Evolutionary conservation across 805 yeast genomes (phyloP), one percentile per base, ranked within the genome.

Genomic region (Jamesozyma gamospora): DNA sequence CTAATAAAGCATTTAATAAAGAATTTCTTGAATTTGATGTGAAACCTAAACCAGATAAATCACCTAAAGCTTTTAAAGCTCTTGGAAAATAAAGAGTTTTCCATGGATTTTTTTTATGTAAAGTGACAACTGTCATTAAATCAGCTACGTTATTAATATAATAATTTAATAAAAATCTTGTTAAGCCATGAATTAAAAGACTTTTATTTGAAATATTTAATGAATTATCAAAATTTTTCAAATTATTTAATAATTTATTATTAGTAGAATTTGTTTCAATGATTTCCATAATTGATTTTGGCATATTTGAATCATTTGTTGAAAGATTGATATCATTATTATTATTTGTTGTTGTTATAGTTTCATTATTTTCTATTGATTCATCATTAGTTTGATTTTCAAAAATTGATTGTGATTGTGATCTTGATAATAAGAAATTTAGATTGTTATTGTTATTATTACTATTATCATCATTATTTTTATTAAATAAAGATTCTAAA

Each of bases 21-120:
- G 94, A 85, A 53, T 82, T 79, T 47, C 85, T 73, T 6, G 94
- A 86, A 42, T 75, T 71, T 1, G 88, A 73, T 0, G 94, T 82
- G 38, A 66, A 66, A 0, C 95, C 95, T 31, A 79, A 57, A 2
- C 87, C 78, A 21, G 79, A 73, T 19, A 84, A 62, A 53, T 86
- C 95, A 4, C 95, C 95, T 19, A 86, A 66, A 0, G 94, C 94
- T 66, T 74, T 69, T 26, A 82, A 60, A 1, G 94, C 95, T 36
- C 92, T 62, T 0, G 95, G 94, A 44, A 85, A 77, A 58, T 83
- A 85, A n/a, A 84, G 75, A 2, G 81, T 77, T 50, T 80, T 81
- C 95, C 95, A 86, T 0, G 95, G 94, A 54, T 83, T 86, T 45
- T 79, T 82, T 4, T 41, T 36, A 0, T 82, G 75, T 36, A 77